phyloP scores from a whole-genome alignment of 805 yeast genomes.

The Babjeviella inositovora region DNA sequence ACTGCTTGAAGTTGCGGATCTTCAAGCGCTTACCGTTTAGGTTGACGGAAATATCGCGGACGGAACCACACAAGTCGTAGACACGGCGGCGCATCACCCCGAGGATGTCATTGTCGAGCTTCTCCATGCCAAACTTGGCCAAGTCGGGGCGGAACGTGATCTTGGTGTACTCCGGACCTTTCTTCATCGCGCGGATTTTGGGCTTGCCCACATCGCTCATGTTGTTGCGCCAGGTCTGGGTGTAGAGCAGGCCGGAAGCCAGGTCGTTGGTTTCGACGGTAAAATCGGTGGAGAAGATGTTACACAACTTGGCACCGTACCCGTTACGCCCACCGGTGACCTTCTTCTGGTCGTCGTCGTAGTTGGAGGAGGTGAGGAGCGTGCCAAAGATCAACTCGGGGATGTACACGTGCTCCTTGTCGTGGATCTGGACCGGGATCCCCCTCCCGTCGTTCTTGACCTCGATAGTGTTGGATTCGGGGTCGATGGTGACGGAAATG shows the following conservation, averaged over 20 bases:
- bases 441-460: slow-evolving; percentile 92
- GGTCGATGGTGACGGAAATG: slow-evolving; percentile 68
- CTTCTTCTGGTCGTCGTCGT: slow-evolving; percentile 88
- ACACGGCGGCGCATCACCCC: slow-evolving; percentile 87
- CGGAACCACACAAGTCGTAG: slow-evolving; percentile 90
- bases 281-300: slow-evolving; percentile 84
- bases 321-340: slow-evolving; percentile 99
- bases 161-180: slow-evolving; percentile 65
- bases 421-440: slow-evolving; percentile 88
- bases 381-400: slow-evolving; percentile 96
- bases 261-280: slow-evolving; percentile 81
- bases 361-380: slow-evolving; percentile 85
- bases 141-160: slow-evolving; percentile 84
- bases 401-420: slow-evolving; percentile 80
- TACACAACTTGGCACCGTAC: slow-evolving; percentile 94
- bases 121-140: slow-evolving; percentile 69
- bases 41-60: slow-evolving; percentile 61
- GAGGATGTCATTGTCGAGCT: slow-evolving; percentile 65
- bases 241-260: slow-evolving; percentile 39
- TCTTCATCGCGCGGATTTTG: slow-evolving; percentile 38
- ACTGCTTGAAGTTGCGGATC: slow-evolving; percentile 65
- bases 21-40: slow-evolving; percentile 61
- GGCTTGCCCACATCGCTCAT: slow-evolving; percentile 74
- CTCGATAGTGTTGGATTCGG: slow-evolving; percentile 57
- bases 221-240: slow-evolving; percentile 77